Percentiles rank a stretch among this genome's conserved stretches.
phyloP scores from a whole-genome alignment of 257 asterid genomes.

The Solanum ahanhuiri region DNA sequence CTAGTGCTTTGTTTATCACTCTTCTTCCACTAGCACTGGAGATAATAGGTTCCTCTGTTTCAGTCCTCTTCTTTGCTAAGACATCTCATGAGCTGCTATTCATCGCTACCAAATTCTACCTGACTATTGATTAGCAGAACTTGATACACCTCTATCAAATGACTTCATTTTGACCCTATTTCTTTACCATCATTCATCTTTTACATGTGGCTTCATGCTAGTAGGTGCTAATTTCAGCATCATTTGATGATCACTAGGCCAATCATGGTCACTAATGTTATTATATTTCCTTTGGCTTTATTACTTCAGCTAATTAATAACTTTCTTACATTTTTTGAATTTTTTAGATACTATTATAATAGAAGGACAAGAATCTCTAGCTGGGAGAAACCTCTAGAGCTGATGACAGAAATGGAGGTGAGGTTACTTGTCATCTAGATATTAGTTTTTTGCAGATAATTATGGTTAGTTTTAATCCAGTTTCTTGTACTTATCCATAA shows the following conservation, averaged over 20 bases:
- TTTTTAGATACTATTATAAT: slow-evolving; percentile 68
- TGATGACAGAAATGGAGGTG: slow-evolving; percentile 79
- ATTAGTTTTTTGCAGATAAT: not conserved
- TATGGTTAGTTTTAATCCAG: not conserved
- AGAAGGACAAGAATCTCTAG: slow-evolving; percentile 52
- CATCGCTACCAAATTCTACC: not conserved
- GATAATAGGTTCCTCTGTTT: not conserved
- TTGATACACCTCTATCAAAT: not conserved
- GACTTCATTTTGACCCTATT: not conserved
- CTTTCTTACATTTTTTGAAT: not conserved
- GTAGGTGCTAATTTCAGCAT: not conserved
- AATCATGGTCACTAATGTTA: not conserved
- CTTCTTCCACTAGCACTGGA: not conserved
- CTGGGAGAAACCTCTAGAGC: slow-evolving; percentile 88
- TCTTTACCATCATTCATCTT: not conserved
- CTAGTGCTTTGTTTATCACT: not conserved
- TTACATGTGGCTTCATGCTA: not conserved
- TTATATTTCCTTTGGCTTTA: not conserved
- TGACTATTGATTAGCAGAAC: not conserved
- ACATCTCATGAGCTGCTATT: not conserved
- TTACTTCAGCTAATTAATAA: not conserved
- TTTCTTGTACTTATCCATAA: not conserved
- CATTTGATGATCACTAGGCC: not conserved
- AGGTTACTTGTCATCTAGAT: slow-evolving; percentile 6
- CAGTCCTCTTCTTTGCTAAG: not conserved